A percentile compares a stretch with the other conserved stretches of the same genome.
Evolutionary conservation across 495 filamentous ascomycete species (phyloP).

Genomic region (Aspergillus nidulans): DNA sequence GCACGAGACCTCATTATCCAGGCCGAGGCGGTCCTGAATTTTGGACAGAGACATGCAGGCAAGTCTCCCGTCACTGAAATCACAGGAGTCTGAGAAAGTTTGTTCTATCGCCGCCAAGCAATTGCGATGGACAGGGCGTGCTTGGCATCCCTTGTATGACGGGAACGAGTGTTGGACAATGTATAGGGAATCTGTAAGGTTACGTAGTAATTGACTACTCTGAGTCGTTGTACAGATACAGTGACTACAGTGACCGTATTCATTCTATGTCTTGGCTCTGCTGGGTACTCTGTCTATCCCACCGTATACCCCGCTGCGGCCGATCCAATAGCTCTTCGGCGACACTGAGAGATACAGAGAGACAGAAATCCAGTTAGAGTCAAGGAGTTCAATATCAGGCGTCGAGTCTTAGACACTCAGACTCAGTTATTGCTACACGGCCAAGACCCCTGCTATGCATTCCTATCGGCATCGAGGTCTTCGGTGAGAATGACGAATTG

Average conservation of each 20-base stretch:
- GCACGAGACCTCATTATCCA: neutral
- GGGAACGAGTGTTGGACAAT: too few species aligned
- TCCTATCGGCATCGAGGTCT: constrained; percentile 11
- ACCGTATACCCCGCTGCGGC: neutral
- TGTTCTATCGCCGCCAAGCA: constrained; percentile 8
- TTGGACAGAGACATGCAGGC: neutral
- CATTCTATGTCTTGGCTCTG: too few species aligned
- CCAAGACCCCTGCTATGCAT: constrained; percentile 35
- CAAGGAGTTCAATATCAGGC: too few species aligned
- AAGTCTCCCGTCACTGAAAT: neutral
- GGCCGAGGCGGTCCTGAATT: too few species aligned
- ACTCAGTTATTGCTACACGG: constrained; percentile 12
- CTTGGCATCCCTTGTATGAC: constrained; percentile 12
- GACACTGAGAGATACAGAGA: too few species aligned
- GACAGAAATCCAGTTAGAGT: too few species aligned
- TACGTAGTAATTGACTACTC: too few species aligned
- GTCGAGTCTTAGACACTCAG: too few species aligned
- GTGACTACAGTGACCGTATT: too few species aligned
- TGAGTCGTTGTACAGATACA: neutral
- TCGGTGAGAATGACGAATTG: neutral
- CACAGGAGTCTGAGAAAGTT: neutral
- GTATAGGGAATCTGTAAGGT: too few species aligned
- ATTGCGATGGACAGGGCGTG: constrained; percentile 11
- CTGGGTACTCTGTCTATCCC: neutral
- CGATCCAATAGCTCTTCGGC: neutral